Evolutionary conservation across 768 basidiomycete genomes (phyloP), one percentile per base, ranked within the genome.

Genomic region (Tremella fuciformis): DNA sequence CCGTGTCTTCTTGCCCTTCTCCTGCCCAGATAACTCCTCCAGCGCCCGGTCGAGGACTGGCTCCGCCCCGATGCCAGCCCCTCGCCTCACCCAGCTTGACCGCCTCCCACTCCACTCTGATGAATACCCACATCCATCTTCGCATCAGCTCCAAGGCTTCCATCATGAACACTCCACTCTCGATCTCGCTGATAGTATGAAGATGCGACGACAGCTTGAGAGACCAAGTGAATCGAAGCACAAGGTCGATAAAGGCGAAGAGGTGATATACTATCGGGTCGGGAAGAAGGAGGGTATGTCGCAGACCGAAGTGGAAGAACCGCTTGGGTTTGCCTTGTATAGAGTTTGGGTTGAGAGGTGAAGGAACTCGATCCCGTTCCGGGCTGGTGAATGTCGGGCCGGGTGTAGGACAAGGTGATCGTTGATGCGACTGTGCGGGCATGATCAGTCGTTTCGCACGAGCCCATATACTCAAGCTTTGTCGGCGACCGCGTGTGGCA

Each of bases 121-220:
- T 77, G 78, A 96, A 98, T 24, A 96, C 91, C 96, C 96, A 99
- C 80, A 97, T 83, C 96, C 96, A 99, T 67, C 96, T 79, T 63
- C 96, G 81, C 37, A 91, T 73, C 26, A 99, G 78, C 78, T 98
- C 96, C 29, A 92, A 85, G 42, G 88, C 82, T 78, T 99, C 92
- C 53, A 98, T 83, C 81, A 87, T 84, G 78, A 98, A 96, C 41
- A 94, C 89, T 18, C 87, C 82, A 16, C 83, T 79, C 67, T 87
- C 88, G 38, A 91, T 86, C 66, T 93, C 89, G n/a, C 82, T 77
- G 40, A 84, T 81, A 13, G 85, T 82, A 77, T 93, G 87, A 50
- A 96, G 82, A 76, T 97, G 91, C 52, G 84, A 85, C 11, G 88
- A 89, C 24, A 97, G 80, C 73, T 91, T 93, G 78, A 93, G 83